Evolutionary conservation across 2,329 filamentous ascomycete species (phyloP).

Genomic region (Tolypocladium ovalisporum): DNA sequence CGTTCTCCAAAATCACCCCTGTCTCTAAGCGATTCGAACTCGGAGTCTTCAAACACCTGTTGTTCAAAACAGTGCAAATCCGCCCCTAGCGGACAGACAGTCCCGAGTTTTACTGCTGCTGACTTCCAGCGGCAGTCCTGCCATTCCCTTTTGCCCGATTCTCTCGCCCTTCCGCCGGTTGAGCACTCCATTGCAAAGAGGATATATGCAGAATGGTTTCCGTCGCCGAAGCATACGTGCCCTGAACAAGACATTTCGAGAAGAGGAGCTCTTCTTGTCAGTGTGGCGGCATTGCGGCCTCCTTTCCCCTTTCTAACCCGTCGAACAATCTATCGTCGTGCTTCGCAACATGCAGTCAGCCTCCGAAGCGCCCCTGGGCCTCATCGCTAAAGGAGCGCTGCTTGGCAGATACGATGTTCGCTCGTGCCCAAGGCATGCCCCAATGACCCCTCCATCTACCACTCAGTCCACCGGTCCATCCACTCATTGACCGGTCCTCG

Average conservation of each 20-base stretch:
- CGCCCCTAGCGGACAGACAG: not conserved
- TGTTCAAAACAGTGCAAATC: not conserved
- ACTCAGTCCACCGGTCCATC: not conserved
- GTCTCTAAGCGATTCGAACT: not conserved
- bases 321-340: not conserved
- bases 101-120: not conserved
- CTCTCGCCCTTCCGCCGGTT: not conserved
- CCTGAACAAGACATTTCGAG: not conserved
- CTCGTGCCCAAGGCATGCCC: not conserved
- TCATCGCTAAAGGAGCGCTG: conserved; percentile 6
- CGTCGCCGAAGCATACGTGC: not conserved
- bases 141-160: not conserved
- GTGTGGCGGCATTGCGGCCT: not conserved
- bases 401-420: conserved; percentile 4
- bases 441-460: not conserved
- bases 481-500: too few relatives aligned
- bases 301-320: not conserved
- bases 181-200: not conserved
- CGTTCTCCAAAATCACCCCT: not conserved
- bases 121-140: not conserved
- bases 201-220: too few relatives aligned
- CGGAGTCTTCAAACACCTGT: conserved; percentile 7
- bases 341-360: conserved; percentile 5
- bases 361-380: conserved; percentile 3
- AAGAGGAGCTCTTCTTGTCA: not conserved